Evolutionary conservation across 2,329 filamentous ascomycete species (phyloP).

Genomic region (Trichoderma lentiforme): DNA sequence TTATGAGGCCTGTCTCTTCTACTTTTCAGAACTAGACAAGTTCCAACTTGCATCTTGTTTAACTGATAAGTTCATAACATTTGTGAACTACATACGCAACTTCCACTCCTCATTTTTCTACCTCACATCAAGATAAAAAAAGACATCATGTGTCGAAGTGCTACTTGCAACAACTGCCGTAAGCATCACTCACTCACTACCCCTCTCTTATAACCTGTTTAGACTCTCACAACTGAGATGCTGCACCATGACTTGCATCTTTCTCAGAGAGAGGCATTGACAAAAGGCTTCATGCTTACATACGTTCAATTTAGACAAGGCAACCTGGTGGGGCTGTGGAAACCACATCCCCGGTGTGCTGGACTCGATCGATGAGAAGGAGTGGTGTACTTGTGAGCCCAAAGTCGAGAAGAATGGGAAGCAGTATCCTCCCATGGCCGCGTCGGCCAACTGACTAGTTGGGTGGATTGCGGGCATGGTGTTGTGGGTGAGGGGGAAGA

Average conservation of each 20-base stretch:
- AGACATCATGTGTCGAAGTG: slow-evolving; percentile 60
- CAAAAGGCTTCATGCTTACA: background rate
- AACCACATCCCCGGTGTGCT: slow-evolving; percentile 60
- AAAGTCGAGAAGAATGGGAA: slow-evolving; percentile 59
- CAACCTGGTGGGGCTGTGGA: slow-evolving; percentile 65
- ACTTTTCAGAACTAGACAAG: background rate
- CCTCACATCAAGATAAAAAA: background rate
- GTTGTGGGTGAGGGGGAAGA: slow-evolving; percentile 30
- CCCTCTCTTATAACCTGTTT: background rate
- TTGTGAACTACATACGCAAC: background rate
- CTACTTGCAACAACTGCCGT: slow-evolving; percentile 62
- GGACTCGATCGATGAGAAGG: slow-evolving; percentile 52
- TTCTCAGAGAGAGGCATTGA: too few relatives aligned
- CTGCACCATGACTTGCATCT: background rate
- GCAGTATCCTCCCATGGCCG: slow-evolving; percentile 62
- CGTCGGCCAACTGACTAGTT: slow-evolving; percentile 40
- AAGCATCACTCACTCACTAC: slow-evolving; percentile 32
- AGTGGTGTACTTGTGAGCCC: slow-evolving; percentile 65
- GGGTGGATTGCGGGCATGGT: slow-evolving; percentile 27
- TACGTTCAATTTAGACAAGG: slow-evolving; percentile 45
- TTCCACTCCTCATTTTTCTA: background rate
- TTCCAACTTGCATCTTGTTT: background rate
- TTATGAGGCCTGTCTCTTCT: background rate
- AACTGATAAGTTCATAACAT: background rate
- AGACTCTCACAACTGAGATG: background rate